Evolutionary conservation across 164 flowering plant genomes (phyloP).

Genomic region (Platanus orientalis): DNA sequence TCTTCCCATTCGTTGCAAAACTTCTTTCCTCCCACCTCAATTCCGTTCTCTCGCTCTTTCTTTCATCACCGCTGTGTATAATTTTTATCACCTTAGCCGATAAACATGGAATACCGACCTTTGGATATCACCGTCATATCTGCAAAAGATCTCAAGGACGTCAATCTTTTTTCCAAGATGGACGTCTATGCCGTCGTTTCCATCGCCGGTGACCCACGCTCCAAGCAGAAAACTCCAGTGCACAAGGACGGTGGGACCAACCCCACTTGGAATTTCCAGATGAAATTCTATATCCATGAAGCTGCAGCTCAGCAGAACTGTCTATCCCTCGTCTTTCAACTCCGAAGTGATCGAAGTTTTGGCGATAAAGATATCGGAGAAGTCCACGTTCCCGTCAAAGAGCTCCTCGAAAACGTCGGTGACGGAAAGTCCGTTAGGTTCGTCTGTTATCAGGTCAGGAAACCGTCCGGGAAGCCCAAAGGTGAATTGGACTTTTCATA

Average conservation of each 20-base stretch:
- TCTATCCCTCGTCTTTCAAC: conserved; percentile 31
- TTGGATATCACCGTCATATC: conserved; percentile 30
- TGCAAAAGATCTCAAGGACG: conserved; percentile 36
- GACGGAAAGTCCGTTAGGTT: conserved; percentile 17
- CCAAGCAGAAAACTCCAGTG: conserved; percentile 23
- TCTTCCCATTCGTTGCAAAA: too few relatives aligned
- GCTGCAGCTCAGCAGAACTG: conserved; percentile 23
- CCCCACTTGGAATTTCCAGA: conserved; percentile 52
- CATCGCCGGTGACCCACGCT: conserved; percentile 23
- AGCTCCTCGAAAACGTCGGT: conserved; percentile 34
- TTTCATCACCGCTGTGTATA: too few relatives aligned
- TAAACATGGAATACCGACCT: conserved; percentile 28
- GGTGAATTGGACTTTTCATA: conserved; percentile 56
- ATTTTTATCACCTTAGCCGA: too few relatives aligned
- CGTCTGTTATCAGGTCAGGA: conserved; percentile 51
- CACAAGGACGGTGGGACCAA: conserved; percentile 37
- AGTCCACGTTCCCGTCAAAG: conserved; percentile 57
- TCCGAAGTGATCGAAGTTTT: conserved; percentile 37
- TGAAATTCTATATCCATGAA: conserved; percentile 48
- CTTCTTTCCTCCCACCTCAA: too few relatives aligned
- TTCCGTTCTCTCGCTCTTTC: too few relatives aligned
- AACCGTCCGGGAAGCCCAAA: conserved; percentile 48
- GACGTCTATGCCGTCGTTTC: conserved; percentile 30
- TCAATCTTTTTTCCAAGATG: conserved; percentile 32
- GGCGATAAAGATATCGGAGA: conserved; percentile 60